A percentile compares a stretch with the other conserved stretches of the same genome.
These are phyloP conservation scores for Entomortierella lignicola DNA, from an alignment of 192 early-diverging fungal species.

Conservation along the genomic window DNA sequence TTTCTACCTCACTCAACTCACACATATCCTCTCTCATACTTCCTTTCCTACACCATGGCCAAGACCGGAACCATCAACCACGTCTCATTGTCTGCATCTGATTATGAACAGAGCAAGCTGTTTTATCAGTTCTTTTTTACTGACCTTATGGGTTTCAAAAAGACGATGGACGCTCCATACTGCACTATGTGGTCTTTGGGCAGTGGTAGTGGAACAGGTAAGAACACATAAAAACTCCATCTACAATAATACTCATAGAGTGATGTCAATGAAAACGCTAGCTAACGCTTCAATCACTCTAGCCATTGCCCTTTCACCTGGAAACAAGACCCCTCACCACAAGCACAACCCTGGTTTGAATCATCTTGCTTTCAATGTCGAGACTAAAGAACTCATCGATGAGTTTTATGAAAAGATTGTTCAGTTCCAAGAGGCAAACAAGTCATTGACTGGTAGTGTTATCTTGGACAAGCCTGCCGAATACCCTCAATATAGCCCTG, in stretches of 20 bases:
- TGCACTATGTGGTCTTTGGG: constrained; percentile 37
- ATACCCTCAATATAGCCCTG: constrained; percentile 34
- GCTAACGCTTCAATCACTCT: not conserved
- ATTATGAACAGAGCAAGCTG: constrained; percentile 31
- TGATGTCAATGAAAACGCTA: not conserved
- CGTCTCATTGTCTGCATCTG: constrained; percentile 21
- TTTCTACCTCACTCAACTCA: not conserved
- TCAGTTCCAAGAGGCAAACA: constrained; percentile 27
- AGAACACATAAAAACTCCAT: not conserved
- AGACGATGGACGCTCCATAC: constrained; percentile 24
- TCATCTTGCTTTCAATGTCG: constrained; percentile 29
- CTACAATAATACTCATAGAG: too few relatives aligned
- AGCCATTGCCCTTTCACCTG: constrained; percentile 24
- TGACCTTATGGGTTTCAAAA: constrained; percentile 33
- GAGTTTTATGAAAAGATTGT: constrained; percentile 30
- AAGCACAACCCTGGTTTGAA: constrained; percentile 37
- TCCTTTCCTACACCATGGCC: constrained; percentile 1
- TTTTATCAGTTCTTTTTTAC: constrained; percentile 32
- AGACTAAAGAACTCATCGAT: constrained; percentile 18
- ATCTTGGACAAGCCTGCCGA: constrained; percentile 32
- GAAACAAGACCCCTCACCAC: constrained; percentile 22
- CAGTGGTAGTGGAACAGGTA: too few relatives aligned
- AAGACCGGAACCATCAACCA: constrained; percentile 27
- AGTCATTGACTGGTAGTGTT: not conserved
- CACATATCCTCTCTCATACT: too few relatives aligned